Conservation (phyloP, 352 stramenopile species). For the Pythium chondricola region DNA sequence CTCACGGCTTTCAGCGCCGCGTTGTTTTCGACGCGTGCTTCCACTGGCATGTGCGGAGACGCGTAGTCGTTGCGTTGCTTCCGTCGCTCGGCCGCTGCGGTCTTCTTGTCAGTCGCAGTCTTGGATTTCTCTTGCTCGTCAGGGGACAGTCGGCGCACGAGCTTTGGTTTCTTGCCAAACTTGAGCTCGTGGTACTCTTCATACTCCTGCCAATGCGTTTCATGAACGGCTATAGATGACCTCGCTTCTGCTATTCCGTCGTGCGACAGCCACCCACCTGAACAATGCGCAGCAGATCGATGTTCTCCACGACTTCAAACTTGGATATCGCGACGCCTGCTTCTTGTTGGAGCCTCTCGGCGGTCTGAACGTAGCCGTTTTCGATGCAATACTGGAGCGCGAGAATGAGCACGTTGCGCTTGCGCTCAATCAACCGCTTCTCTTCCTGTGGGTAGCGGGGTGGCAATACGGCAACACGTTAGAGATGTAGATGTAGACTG, state of each 20-base stretch:
- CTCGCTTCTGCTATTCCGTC: too few relatives aligned
- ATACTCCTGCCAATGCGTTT: conserved; percentile 69
- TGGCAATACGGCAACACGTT: too few relatives aligned
- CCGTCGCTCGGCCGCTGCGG: conserved; percentile 48
- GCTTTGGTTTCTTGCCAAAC: conserved; percentile 84
- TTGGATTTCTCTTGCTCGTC: conserved; percentile 57
- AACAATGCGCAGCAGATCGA: conserved; percentile 83
- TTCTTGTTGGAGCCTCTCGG: conserved; percentile 84
- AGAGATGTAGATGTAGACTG: too few relatives aligned
- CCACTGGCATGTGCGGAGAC: conserved; percentile 65
- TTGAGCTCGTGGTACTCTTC: conserved; percentile 91
- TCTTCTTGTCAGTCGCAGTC: conserved; percentile 46
- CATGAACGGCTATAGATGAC: too few relatives aligned
- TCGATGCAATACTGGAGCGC: conserved; percentile 83
- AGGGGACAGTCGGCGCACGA: conserved; percentile 59
- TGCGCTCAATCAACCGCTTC: conserved; percentile 81
- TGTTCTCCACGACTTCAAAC: conserved; percentile 91
- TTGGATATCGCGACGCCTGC: conserved; percentile 78
- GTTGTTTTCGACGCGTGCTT: conserved; percentile 79
- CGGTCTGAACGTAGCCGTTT: conserved; percentile 79
- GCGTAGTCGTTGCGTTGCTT: conserved; percentile 69
- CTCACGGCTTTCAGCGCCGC: conserved; percentile 51
- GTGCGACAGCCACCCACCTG: too few relatives aligned
- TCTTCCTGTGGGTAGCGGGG: conserved; percentile 56
- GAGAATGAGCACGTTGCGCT: conserved; percentile 82